These are phyloP conservation scores for Ceratorhiza oryzae-sativae DNA, from an alignment of 1,284 basidiomycete species.

Conservation along the genomic window DNA sequence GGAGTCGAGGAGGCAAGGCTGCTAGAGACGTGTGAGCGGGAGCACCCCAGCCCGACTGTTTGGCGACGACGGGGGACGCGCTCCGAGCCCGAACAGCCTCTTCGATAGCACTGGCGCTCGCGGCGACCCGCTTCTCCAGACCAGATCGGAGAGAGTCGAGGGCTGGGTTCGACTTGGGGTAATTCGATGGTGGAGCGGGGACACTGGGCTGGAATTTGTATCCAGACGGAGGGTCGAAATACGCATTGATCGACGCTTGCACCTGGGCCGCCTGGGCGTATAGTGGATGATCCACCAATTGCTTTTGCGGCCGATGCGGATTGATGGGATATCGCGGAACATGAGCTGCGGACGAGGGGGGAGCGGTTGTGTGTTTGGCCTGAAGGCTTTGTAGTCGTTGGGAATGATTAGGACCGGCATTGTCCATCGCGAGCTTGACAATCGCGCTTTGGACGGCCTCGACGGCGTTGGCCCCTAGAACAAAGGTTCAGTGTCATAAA, in stretches of 20 bases:
- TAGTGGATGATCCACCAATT: background rate
- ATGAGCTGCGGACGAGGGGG: background rate
- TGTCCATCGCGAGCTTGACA: conserved; percentile 31
- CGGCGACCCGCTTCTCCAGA: conserved; percentile 17
- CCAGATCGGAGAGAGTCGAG: conserved; percentile 34
- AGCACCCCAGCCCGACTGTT: background rate
- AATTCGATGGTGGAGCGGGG: background rate
- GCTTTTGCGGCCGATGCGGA: background rate
- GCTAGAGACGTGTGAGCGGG: background rate
- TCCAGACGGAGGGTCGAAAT: background rate
- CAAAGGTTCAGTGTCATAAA: background rate
- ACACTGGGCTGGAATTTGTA: background rate
- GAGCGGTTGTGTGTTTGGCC: background rate
- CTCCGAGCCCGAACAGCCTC: conserved; percentile 31
- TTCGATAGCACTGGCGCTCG: conserved; percentile 26
- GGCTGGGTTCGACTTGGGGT: conserved; percentile 11
- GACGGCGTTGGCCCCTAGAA: conserved; percentile 22
- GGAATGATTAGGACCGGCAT: background rate
- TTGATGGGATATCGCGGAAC: background rate
- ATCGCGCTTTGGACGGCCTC: conserved; percentile 29
- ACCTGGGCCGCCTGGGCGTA: background rate
- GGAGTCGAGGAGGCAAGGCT: conserved; percentile 25
- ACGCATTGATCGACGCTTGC: conserved; percentile 1
- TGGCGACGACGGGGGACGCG: conserved; percentile 5
- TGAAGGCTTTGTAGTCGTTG: background rate